phyloP scores from a whole-genome alignment of 805 yeast genomes.

The Teunomyces pallodes region DNA sequence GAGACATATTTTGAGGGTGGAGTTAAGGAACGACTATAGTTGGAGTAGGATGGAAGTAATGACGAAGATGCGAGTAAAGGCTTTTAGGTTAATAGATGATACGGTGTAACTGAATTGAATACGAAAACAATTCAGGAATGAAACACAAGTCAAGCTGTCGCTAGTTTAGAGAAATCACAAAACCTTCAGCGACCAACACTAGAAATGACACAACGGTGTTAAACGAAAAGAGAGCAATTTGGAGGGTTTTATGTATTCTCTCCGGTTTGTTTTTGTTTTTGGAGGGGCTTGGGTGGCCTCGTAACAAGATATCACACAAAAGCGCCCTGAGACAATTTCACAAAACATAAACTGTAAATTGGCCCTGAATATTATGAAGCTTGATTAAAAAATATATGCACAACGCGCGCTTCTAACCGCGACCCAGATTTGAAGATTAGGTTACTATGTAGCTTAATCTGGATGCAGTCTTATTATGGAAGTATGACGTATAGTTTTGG shows the following conservation, averaged over 20 bases:
- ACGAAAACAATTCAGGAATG: not conserved
- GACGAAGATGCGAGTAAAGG: conserved; percentile 3
- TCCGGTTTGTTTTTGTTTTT: conserved; percentile 2
- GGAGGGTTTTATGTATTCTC: conserved; percentile 4
- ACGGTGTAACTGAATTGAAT: conserved; percentile 1
- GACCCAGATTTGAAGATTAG: conserved; percentile 2
- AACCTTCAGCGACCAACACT: not conserved
- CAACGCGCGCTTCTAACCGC: conserved; percentile 1
- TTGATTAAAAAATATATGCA: conserved; percentile 1
- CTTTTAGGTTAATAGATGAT: not conserved
- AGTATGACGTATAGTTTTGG: not conserved
- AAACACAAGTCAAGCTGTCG: not conserved
- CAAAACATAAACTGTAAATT: conserved; percentile 4
- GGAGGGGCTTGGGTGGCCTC: conserved; percentile 5
- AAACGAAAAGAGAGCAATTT: not conserved
- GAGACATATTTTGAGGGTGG: conserved; percentile 7
- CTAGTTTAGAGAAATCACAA: conserved; percentile 2
- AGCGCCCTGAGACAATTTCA: conserved; percentile 2
- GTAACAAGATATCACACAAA: conserved; percentile 3
- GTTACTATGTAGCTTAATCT: not conserved
- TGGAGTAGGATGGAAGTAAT: conserved; percentile 1
- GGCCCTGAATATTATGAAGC: conserved; percentile 3
- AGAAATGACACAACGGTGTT: not conserved
- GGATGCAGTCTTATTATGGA: not conserved
- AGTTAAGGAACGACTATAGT: conserved; percentile 10